Conservation (phyloP, 1,284 basidiomycete species). For the Puccinia novopanici region DNA sequence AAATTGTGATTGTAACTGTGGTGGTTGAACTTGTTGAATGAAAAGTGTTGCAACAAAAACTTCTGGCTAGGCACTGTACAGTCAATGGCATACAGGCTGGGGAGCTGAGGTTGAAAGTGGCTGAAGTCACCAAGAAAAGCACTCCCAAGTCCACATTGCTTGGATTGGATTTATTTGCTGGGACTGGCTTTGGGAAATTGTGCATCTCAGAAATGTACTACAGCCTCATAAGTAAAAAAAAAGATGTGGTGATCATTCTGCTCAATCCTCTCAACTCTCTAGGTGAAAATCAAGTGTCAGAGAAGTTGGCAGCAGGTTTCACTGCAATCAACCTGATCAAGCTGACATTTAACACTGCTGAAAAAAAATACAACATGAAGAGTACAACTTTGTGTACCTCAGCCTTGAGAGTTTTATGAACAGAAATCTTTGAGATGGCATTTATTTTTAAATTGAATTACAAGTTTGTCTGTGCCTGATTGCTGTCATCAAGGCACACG, state of each 20-base stretch:
- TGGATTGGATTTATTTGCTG: too few relatives aligned
- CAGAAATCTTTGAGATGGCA: background rate
- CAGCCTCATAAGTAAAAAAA: background rate
- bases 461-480: background rate
- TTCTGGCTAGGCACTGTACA: too few relatives aligned
- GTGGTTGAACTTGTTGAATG: too few relatives aligned
- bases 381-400: background rate
- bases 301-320: background rate
- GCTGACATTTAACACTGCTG: background rate
- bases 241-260: background rate
- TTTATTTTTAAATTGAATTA: background rate
- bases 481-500: background rate
- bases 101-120: too few relatives aligned
- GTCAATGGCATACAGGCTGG: too few relatives aligned
- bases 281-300: too few relatives aligned
- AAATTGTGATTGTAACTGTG: too few relatives aligned
- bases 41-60: too few relatives aligned
- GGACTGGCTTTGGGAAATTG: background rate
- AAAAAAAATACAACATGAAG: background rate
- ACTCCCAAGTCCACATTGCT: too few relatives aligned
- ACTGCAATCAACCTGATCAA: background rate
- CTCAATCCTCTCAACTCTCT: background rate
- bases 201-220: conserved; percentile 3
- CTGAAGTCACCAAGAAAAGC: too few relatives aligned
- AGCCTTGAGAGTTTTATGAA: background rate